Evolutionary conservation across 495 filamentous ascomycete species (phyloP).

Genomic region (Amniculicola lignicola): DNA sequence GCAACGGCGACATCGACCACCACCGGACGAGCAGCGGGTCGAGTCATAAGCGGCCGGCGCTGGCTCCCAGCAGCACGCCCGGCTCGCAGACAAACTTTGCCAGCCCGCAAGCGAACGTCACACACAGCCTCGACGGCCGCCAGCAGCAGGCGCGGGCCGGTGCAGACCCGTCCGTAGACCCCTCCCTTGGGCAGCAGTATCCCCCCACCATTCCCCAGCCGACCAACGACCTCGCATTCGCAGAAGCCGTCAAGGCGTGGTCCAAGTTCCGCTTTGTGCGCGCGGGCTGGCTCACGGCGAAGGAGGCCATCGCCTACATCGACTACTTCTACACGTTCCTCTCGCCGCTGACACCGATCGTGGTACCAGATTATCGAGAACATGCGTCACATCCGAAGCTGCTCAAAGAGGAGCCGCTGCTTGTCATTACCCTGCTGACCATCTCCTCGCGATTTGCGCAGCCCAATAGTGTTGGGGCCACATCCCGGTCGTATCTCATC

Average conservation of each 20-base stretch:
- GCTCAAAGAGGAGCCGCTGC: constrained; percentile 84
- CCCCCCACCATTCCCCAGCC: constrained; percentile 10
- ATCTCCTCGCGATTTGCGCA: constrained; percentile 82
- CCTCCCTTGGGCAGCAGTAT: constrained; percentile 22
- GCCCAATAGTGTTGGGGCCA: constrained; percentile 73
- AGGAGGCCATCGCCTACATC: constrained; percentile 88
- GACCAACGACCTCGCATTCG: constrained; percentile 41
- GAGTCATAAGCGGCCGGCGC: constrained; percentile 25
- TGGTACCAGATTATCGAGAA: constrained; percentile 75
- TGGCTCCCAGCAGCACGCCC: constrained; percentile 30
- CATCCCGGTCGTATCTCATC: constrained; percentile 82
- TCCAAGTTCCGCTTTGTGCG: constrained; percentile 86
- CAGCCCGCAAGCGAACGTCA: constrained; percentile 35
- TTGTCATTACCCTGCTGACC: constrained; percentile 84
- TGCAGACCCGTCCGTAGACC: constrained; percentile 24
- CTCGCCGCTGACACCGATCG: constrained; percentile 86
- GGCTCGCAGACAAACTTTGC: constrained; percentile 28
- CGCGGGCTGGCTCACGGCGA: constrained; percentile 92
- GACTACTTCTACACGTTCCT: constrained; percentile 91
- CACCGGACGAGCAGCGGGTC: constrained; percentile 37
- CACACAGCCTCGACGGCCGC: constrained; percentile 13
- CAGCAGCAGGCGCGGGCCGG: constrained; percentile 1
- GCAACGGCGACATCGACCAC: constrained; percentile 46
- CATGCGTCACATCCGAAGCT: constrained; percentile 70
- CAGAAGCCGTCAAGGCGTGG: constrained; percentile 80